These are phyloP conservation scores for Aristolochia californica DNA, from an alignment of 164 flowering plant species.

Conservation along the genomic window DNA sequence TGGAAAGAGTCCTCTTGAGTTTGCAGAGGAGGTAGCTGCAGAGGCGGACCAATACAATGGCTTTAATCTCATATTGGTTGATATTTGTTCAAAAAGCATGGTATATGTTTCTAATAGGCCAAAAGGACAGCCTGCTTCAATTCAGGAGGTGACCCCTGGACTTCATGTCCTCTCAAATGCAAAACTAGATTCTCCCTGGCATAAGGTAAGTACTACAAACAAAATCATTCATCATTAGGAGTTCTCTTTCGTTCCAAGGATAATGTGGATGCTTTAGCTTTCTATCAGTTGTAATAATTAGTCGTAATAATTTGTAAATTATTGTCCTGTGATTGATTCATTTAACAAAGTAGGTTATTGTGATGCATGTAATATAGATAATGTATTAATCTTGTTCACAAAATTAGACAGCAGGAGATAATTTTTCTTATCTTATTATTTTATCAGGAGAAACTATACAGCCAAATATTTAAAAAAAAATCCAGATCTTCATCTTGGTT, in stretches of 20 bases:
- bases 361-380: too few relatives aligned
- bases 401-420: too few relatives aligned
- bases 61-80: conserved; percentile 50
- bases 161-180: conserved; percentile 58
- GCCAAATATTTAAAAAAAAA: too few relatives aligned
- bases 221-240: background rate
- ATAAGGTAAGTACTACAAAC: conserved; percentile 26
- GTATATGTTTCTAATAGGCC: conserved; percentile 53
- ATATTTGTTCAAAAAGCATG: conserved; percentile 36
- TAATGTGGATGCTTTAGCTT: background rate
- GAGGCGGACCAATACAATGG: conserved; percentile 45
- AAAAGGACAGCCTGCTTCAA: conserved; percentile 21
- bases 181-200: conserved; percentile 47
- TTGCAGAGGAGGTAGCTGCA: conserved; percentile 31
- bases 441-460: too few relatives aligned
- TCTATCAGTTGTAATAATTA: background rate
- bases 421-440: too few relatives aligned
- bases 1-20: conserved; percentile 38
- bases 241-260: background rate
- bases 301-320: background rate
- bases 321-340: background rate
- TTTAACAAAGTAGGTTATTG: too few relatives aligned
- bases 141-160: conserved; percentile 46
- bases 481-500: too few relatives aligned
- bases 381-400: too few relatives aligned